Evolutionary conservation across 257 asterid genomes (phyloP).

Genomic region (Cruciata laevipes): DNA sequence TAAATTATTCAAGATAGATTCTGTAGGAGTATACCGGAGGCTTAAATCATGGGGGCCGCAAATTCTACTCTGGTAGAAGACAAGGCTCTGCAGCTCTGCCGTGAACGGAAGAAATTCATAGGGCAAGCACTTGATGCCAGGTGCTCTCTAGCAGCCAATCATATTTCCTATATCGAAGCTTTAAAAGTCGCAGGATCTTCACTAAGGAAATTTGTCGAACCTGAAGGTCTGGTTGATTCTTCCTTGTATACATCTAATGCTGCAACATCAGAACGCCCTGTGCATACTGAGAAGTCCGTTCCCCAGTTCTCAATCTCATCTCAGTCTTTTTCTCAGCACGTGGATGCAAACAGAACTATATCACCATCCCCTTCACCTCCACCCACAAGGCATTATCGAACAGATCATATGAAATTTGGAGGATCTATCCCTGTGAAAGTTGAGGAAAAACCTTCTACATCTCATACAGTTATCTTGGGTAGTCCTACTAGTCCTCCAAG

Average conservation of each 20-base stretch:
- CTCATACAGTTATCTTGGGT: slow-evolving; percentile 48
- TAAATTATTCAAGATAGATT: slow-evolving; percentile 1
- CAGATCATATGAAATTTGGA: slow-evolving; percentile 69
- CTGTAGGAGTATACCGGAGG: slow-evolving; percentile 3
- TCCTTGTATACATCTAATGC: slow-evolving; percentile 34
- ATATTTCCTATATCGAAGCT: slow-evolving; percentile 62
- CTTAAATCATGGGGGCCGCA: slow-evolving; percentile 66
- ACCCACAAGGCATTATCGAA: slow-evolving; percentile 30
- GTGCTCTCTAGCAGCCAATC: slow-evolving; percentile 83
- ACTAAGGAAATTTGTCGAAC: slow-evolving; percentile 69
- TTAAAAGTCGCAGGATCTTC: slow-evolving; percentile 57
- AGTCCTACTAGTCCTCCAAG: slow-evolving; percentile 68
- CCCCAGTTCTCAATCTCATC: slow-evolving; percentile 58
- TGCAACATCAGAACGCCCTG: slow-evolving; percentile 44
- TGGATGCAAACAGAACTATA: slow-evolving; percentile 37
- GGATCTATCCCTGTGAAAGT: slow-evolving; percentile 60
- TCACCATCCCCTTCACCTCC: slow-evolving; percentile 62
- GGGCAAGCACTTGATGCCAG: slow-evolving; percentile 92
- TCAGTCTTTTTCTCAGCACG: slow-evolving; percentile 42
- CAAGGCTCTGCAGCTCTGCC: slow-evolving; percentile 84
- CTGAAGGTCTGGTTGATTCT: slow-evolving; percentile 47
- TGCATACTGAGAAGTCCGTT: slow-evolving; percentile 41
- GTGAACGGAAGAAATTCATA: slow-evolving; percentile 83
- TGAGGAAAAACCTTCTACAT: slow-evolving; percentile 61
- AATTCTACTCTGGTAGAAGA: slow-evolving; percentile 81